Conservation (phyloP, 805 yeast species). For the Cyberlindnera nakhonratchasimensis region DNA sequence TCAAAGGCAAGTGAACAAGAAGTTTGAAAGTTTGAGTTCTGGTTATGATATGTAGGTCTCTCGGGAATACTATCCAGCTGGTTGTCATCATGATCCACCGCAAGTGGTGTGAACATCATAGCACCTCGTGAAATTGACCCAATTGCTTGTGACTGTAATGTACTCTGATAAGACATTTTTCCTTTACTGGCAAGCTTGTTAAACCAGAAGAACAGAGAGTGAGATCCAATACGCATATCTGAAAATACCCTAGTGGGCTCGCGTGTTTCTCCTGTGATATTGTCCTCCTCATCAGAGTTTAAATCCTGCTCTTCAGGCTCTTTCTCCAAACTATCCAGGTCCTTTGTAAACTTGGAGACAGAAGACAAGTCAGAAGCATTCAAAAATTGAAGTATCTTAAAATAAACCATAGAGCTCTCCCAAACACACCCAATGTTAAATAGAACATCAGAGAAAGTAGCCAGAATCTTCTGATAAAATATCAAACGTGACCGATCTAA, state of each 20-base stretch:
- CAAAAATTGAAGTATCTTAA: slow-evolving; percentile 28
- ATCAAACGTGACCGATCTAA: slow-evolving; percentile 8
- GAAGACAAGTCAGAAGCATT: slow-evolving; percentile 26
- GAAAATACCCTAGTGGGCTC: slow-evolving; percentile 37
- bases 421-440: slow-evolving; percentile 27
- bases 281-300: slow-evolving; percentile 25
- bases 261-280: slow-evolving; percentile 24
- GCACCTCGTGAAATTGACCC: too few relatives aligned
- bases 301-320: slow-evolving; percentile 23
- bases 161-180: not conserved
- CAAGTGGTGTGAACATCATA: too few relatives aligned
- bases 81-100: too few relatives aligned
- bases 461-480: slow-evolving; percentile 15
- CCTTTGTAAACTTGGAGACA: slow-evolving; percentile 9
- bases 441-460: slow-evolving; percentile 19
- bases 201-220: slow-evolving; percentile 30
- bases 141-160: not conserved
- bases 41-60: not conserved
- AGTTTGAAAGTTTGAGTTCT: slow-evolving; percentile 16
- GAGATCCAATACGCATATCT: slow-evolving; percentile 33
- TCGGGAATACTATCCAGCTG: not conserved
- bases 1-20: slow-evolving; percentile 18
- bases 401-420: slow-evolving; percentile 30
- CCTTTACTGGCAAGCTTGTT: slow-evolving; percentile 24
- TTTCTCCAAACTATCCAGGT: slow-evolving; percentile 1